These are phyloP conservation scores for Pelargonium citronellum DNA, from an alignment of 441 rosid species.

Conservation along the genomic window DNA sequence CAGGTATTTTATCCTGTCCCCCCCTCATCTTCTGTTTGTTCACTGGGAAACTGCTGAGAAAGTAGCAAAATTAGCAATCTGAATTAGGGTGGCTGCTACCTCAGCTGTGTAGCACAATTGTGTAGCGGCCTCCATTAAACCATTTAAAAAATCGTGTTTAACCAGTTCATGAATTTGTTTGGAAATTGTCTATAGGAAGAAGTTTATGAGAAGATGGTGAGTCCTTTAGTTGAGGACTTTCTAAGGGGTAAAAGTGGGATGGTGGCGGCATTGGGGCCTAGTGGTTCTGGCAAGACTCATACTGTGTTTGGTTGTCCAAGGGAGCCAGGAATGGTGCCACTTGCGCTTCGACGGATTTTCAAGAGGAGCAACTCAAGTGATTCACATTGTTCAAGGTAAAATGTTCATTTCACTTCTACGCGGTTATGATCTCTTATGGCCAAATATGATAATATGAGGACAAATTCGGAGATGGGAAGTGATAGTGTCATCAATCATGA, in stretches of 20 bases:
- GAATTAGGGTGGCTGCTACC: neutral
- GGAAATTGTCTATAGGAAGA: conserved; percentile 34
- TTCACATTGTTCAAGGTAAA: conserved; percentile 37
- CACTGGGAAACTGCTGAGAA: neutral
- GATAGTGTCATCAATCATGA: too few species aligned
- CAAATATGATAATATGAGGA: neutral
- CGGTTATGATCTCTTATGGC: conserved; percentile 1
- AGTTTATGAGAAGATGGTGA: conserved; percentile 51
- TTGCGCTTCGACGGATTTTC: conserved; percentile 55
- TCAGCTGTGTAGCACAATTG: too few species aligned
- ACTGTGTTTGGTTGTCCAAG: conserved; percentile 66
- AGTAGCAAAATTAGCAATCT: neutral
- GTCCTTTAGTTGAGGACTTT: conserved; percentile 71
- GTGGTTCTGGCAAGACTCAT: conserved; percentile 91
- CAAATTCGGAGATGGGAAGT: too few species aligned
- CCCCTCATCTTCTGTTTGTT: neutral
- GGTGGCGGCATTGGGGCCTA: conserved; percentile 86
- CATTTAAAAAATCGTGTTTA: too few species aligned
- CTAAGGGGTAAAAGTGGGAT: conserved; percentile 63
- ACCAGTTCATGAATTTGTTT: conserved; percentile 4
- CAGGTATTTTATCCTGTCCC: conserved; percentile 40
- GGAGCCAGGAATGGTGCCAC: conserved; percentile 80
- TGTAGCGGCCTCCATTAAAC: too few species aligned
- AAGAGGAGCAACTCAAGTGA: conserved; percentile 18
- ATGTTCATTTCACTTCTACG: neutral